Evolutionary conservation across 352 stramenopile genomes (phyloP).

Genomic region (Globisporangium sylvaticum): DNA sequence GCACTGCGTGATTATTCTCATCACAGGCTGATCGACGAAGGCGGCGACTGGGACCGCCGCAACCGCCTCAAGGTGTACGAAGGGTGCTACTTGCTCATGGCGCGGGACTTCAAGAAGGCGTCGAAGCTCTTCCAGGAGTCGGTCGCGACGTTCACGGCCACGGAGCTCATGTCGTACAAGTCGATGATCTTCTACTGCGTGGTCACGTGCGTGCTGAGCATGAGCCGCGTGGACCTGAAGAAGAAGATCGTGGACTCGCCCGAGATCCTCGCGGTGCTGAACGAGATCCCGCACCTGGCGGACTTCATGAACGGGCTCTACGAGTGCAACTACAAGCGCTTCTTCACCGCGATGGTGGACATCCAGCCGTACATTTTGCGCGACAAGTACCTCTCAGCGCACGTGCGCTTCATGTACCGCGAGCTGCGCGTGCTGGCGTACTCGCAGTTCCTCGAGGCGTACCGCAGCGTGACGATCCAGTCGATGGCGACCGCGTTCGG

Average conservation of each 20-base stretch:
- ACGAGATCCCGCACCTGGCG: conserved; percentile 71
- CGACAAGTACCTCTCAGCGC: conserved; percentile 93
- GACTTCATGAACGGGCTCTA: conserved; percentile 95
- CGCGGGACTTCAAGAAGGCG: conserved; percentile 92
- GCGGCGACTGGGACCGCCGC: conserved; percentile 97
- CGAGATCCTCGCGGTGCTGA: conserved; percentile 91
- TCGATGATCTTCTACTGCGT: conserved; percentile 98
- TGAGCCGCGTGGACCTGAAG: conserved; percentile 94
- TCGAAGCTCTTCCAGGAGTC: conserved; percentile 93
- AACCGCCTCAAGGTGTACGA: conserved; percentile 99
- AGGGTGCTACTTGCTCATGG: conserved; percentile 91
- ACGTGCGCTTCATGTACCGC: conserved; percentile 93
- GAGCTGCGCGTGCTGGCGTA: conserved; percentile 98
- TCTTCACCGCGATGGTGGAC: conserved; percentile 92
- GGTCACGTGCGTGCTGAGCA: conserved; percentile 92
- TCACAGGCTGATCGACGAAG: conserved; percentile 87
- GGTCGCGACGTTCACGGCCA: conserved; percentile 98
- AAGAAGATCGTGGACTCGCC: conserved; percentile 97
- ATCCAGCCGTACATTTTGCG: conserved; percentile 81
- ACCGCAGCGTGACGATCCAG: conserved; percentile 94
- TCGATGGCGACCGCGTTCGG: conserved; percentile 97
- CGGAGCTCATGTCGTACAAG: conserved; percentile 96
- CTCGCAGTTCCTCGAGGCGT: conserved; percentile 98
- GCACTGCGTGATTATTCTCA: not conserved
- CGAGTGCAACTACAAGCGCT: conserved; percentile 97